Conservation (phyloP, 495 filamentous ascomycete genomes). For the Penicillium cosmopolitanum region DNA sequence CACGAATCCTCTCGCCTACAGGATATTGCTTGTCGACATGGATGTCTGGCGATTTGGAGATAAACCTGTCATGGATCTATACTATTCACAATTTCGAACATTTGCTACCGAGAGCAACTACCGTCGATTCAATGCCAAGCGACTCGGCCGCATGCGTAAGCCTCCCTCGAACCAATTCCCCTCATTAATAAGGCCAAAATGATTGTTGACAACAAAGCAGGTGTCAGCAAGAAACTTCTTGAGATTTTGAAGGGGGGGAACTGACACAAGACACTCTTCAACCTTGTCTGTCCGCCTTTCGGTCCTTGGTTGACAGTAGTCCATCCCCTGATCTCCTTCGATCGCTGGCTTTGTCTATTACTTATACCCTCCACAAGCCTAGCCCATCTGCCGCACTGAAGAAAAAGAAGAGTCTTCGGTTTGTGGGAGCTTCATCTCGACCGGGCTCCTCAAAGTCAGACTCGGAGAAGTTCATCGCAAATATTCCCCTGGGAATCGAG, state of each 20-base stretch:
- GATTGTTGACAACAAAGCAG: constrained; percentile 45
- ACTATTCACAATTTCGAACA: constrained; percentile 86
- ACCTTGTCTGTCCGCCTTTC: constrained; percentile 77
- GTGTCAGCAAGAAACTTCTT: constrained; percentile 84
- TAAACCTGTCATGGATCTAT: constrained; percentile 73
- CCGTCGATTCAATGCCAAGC: constrained; percentile 86
- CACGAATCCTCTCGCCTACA: constrained; percentile 91
- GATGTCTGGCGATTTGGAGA: constrained; percentile 87
- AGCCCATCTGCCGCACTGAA: constrained; percentile 45
- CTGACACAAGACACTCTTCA: constrained; percentile 69
- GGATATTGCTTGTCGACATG: constrained; percentile 86
- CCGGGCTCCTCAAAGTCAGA: constrained; percentile 28
- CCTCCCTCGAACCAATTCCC: constrained; percentile 15
- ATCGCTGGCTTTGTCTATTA: constrained; percentile 89
- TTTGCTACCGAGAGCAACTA: constrained; percentile 86
- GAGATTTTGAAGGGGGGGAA: constrained; percentile 88
- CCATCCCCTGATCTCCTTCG: constrained; percentile 80
- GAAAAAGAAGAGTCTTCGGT: constrained; percentile 56
- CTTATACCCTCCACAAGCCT: constrained; percentile 81
- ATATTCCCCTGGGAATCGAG: constrained; percentile 66
- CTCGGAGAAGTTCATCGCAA: constrained; percentile 35
- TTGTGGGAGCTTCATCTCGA: constrained; percentile 35
- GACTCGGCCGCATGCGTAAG: constrained; percentile 89
- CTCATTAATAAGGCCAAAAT: constrained; percentile 19
- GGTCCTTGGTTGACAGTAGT: constrained; percentile 74